phyloP scores from a whole-genome alignment of 1,139 yeast species.

The Zygosaccharomyces pseudobailii region DNA sequence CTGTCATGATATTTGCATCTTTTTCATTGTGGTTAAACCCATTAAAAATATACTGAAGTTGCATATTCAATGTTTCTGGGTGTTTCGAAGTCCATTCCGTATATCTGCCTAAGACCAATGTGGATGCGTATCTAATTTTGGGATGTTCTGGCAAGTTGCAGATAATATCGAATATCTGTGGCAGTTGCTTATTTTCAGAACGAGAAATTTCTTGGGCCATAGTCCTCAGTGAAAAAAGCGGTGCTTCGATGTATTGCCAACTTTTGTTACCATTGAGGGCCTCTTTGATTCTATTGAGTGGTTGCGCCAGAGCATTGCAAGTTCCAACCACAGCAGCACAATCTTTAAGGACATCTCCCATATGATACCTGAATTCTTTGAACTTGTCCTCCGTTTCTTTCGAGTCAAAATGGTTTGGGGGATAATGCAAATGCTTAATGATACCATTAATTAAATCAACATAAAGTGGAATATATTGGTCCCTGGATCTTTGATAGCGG shows the following conservation, averaged over 20 bases:
- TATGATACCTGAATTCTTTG: conserved; percentile 87
- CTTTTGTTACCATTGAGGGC: conserved; percentile 19
- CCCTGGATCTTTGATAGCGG: conserved; percentile 56
- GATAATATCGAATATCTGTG: conserved; percentile 48
- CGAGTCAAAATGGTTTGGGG: conserved; percentile 41
- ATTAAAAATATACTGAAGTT: conserved; percentile 74
- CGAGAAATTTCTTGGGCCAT: conserved; percentile 89
- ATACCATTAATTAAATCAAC: conserved; percentile 61
- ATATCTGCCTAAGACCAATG: conserved; percentile 87
- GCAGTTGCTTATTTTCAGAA: conserved; percentile 64
- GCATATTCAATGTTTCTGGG: conserved; percentile 75
- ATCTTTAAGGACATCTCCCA: conserved; percentile 94
- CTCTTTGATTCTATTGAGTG: conserved; percentile 31
- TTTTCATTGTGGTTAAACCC: conserved; percentile 48
- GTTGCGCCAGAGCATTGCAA: conserved; percentile 51
- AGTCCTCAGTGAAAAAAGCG: conserved; percentile 82
- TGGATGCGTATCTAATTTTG: conserved; percentile 85
- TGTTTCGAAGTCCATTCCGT: conserved; percentile 92
- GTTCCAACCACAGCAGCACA: conserved; percentile 90
- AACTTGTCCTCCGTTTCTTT: conserved; percentile 87
- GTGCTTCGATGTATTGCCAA: conserved; percentile 92
- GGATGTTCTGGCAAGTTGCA: conserved; percentile 83
- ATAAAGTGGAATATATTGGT: conserved; percentile 56
- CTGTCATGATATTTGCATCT: conserved; percentile 58
- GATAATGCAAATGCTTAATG: conserved; percentile 72